Percentiles rank a stretch among this genome's conserved stretches.
Conservation (phyloP, 2,329 filamentous ascomycete species). For the Parastagonospora avenae region DNA sequence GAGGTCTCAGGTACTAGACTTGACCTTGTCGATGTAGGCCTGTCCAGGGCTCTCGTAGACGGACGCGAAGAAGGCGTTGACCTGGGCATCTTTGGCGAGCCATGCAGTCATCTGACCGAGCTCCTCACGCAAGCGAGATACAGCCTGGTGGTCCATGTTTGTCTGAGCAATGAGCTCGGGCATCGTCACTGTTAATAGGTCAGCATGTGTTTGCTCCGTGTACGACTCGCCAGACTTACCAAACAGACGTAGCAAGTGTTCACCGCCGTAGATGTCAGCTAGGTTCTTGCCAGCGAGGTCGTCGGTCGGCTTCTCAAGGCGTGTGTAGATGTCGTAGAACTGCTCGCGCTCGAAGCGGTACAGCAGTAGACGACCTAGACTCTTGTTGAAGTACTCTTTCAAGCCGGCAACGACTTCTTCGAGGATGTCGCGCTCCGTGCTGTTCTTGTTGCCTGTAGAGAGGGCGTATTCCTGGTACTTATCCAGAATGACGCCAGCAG, state of each 20-base stretch:
- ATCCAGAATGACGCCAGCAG: conserved; percentile 77
- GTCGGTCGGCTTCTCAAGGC: conserved; percentile 66
- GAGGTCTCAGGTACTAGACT: conserved; percentile 35
- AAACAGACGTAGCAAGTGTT: conserved; percentile 87
- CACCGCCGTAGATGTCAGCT: conserved; percentile 86
- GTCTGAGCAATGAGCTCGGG: conserved; percentile 95
- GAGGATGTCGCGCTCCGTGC: conserved; percentile 80
- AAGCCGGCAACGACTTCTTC: conserved; percentile 87
- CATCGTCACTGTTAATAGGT: conserved; percentile 69
- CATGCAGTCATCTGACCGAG: conserved; percentile 84
- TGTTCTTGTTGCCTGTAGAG: conserved; percentile 63
- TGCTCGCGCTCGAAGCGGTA: conserved; percentile 95
- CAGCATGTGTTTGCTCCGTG: background rate
- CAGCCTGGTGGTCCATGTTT: conserved; percentile 94
- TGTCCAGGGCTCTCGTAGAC: conserved; percentile 75
- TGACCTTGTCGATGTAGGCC: conserved; percentile 73
- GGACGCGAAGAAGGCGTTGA: conserved; percentile 75
- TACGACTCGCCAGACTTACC: conserved; percentile 61
- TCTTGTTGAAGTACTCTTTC: conserved; percentile 92
- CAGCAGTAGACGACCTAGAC: conserved; percentile 83
- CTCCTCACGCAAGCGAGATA: conserved; percentile 86
- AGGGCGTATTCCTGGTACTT: conserved; percentile 78
- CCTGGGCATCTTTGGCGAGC: conserved; percentile 71
- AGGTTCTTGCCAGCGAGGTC: conserved; percentile 72
- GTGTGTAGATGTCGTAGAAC: conserved; percentile 76